Conservation (phyloP, 495 filamentous ascomycete genomes). For the Trichoderma reesei region DNA sequence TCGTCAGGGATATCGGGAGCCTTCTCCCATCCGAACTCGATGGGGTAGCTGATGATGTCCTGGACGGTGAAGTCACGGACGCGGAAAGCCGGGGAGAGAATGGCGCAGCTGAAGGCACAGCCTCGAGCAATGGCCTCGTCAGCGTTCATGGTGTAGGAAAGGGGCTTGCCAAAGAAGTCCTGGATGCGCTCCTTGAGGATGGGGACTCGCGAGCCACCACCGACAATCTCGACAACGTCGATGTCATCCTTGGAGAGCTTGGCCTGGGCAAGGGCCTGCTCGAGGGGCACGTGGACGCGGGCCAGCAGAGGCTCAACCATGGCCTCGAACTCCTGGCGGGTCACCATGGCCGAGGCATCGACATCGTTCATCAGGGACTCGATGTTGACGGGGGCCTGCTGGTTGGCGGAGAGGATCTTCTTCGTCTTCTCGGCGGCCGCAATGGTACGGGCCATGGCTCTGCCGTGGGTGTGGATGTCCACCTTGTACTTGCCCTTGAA, state of each 20-base stretch:
- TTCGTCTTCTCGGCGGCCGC: constrained; percentile 94
- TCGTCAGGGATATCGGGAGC: constrained; percentile 97
- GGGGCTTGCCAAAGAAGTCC: constrained; percentile 79
- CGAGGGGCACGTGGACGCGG: constrained; percentile 61
- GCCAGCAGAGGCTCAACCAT: constrained; percentile 79
- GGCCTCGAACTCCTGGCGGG: constrained; percentile 87
- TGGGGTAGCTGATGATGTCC: constrained; percentile 95
- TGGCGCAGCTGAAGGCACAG: constrained; percentile 96
- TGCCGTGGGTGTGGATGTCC: constrained; percentile 78
- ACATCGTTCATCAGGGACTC: constrained; percentile 98
- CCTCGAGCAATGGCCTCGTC: constrained; percentile 96
- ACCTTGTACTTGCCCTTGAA: constrained; percentile 91
- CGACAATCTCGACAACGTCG: constrained; percentile 86
- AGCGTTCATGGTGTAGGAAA: constrained; percentile 97
- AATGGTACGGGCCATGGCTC: constrained; percentile 77
- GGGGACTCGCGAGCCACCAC: constrained; percentile 91
- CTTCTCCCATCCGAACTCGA: constrained; percentile 99
- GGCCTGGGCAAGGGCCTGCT: constrained; percentile 86
- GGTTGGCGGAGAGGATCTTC: constrained; percentile 96
- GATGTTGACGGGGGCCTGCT: constrained; percentile 88
- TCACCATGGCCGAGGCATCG: constrained; percentile 81
- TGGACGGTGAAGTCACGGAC: constrained; percentile 96
- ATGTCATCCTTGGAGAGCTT: constrained; percentile 86
- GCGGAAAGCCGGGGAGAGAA: constrained; percentile 95
- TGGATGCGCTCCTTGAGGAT: constrained; percentile 82